These are phyloP conservation scores for Parsonsia alboflavescens DNA, from an alignment of 257 asterid species.

Conservation along the genomic window DNA sequence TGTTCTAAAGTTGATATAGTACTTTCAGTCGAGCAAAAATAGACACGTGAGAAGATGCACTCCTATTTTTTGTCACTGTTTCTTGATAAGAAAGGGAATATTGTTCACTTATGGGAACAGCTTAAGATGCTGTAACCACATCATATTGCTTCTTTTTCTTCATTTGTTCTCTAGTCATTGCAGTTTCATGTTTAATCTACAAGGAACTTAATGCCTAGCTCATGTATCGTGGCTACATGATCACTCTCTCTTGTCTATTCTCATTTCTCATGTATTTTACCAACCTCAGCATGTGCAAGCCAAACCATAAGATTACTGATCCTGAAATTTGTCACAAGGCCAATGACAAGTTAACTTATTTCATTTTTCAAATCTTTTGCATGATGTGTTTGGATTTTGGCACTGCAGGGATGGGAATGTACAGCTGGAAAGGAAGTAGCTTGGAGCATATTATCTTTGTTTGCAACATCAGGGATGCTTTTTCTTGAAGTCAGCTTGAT, in stretches of 20 bases:
- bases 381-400: not conserved
- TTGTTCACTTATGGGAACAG: not conserved
- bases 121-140: not conserved
- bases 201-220: not conserved
- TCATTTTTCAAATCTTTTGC: not conserved
- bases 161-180: not conserved
- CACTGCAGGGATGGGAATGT: constrained; percentile 40
- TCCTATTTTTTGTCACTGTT: not conserved
- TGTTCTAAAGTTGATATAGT: not conserved
- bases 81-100: not conserved
- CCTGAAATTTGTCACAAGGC: not conserved
- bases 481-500: constrained; percentile 49
- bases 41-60: not conserved
- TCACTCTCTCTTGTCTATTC: not conserved
- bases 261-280: not conserved
- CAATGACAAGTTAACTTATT: not conserved
- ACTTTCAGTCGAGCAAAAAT: not conserved
- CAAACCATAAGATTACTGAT: not conserved
- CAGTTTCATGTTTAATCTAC: not conserved
- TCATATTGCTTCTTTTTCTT: not conserved
- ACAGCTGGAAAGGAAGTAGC: constrained; percentile 29
- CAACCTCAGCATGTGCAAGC: not conserved
- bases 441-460: constrained; percentile 37
- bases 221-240: not conserved
- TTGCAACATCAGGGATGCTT: constrained; percentile 38